Evolutionary conservation across 805 yeast species (phyloP), one percentile per base, ranked within the genome.

Genomic region (Grigorovia yakushimaensis): DNA sequence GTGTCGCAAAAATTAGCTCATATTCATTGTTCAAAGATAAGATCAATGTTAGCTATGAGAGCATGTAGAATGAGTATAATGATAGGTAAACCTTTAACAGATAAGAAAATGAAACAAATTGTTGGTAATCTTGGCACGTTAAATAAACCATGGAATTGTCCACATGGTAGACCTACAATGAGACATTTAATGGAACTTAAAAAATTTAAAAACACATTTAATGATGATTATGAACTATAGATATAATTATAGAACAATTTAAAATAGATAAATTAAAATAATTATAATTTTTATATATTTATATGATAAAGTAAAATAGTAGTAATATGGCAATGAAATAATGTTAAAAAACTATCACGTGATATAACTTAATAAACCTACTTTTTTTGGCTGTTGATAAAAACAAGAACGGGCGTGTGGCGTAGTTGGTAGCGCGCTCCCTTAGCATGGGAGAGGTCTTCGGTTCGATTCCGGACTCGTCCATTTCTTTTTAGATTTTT

Each of bases 121-220:
- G 89, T 93, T 5, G 61, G 68, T 27, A 75, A 88, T 57, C 68
- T 93, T 45, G 78, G 91, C 11, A 68, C 63, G 0, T 70, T 93
- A 37, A 89, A 88, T 51, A 86, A 87, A 60, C 99, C 99, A 0
- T 93, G 99, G 98, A 84, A 82, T 56, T 81, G 88, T 59, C 99
- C 99, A 0, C 99, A 93, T 66, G 98, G 99, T 0, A 71, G 99
- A 52, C 99, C 98, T 0, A 93, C 99, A 1, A 80, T 93, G 84
- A 74, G 98, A 47, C 97, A 91, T 64, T 70, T 91, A 49, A 78
- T 82, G 50, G 88, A 85, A 47, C 58, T 82, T 37, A 63, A 69
- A 39, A 64, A 68, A 42, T n/a, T 24, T 35, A 72, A 79, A 75
- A 55, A 59, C 19, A 54, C 73, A 0, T 77, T 76, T 52, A 55